Evolutionary conservation across 2,329 filamentous ascomycete species (phyloP), one percentile per base, ranked within the genome.

Genomic region (Neoarthrinium moseri): DNA sequence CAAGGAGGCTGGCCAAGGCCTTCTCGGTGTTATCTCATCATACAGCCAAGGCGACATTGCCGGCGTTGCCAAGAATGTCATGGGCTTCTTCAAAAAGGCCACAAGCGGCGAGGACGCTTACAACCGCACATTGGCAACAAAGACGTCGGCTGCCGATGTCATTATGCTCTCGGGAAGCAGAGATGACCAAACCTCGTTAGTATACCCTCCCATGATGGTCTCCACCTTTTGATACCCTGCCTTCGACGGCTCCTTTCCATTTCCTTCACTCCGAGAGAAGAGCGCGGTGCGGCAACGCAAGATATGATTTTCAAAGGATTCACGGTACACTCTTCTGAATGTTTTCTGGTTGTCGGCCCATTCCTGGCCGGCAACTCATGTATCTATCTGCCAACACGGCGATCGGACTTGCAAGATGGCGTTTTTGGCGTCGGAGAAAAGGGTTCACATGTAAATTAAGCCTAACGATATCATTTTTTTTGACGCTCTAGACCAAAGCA

Each of bases 121-220:
- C 67, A 80, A 95, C 69, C 84, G 83, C 64, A 89, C 91, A 51
- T 77, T 89, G 63, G 80, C 87, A 55, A 97, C 92, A 33, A 95
- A 95, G 73, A 97, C 94, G 13, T 94, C 87, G 45, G 86, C 91
- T 2, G 94, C 94, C 32, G 94, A 99, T 68, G 94, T 99, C 24
- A 83, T 99, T 64, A 95, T 96, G 89, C 96, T 91, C 87, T 95
- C 89, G 50, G 94, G 94, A 47, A 95, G 89, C 72, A 96, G 96
- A 70, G 94, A 99, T 63, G 83, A 86, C 51, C 94, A 97, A 70
- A 99, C 94, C 56, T 91, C 87, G 85, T 86, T 71, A 67, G 80
- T 81, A 61, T 57, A 61, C 51, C 56, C 61, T 59, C 62, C 63
- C 56, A 45, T 57, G 56, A 40, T 46, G 20, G 42, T 55, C 35